These are phyloP conservation scores for Cajanus cajan DNA, from an alignment of 306 rosid species.

Conservation along the genomic window DNA sequence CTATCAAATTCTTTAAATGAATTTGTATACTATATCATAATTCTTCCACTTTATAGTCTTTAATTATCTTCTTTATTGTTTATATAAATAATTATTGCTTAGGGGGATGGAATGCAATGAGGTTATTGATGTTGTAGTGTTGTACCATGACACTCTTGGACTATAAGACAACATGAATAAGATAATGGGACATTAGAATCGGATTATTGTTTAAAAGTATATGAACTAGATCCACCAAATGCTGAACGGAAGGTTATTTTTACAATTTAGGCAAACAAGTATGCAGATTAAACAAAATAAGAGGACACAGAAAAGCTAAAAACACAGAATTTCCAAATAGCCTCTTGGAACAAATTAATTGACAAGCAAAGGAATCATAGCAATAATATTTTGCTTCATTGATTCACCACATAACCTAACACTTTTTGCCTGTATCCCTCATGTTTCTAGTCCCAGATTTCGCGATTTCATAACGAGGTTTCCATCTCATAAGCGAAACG, in stretches of 20 bases:
- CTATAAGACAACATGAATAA: not conserved
- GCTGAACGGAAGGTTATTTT: not conserved
- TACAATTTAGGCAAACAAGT: not conserved
- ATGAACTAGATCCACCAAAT: not conserved
- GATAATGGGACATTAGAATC: not conserved
- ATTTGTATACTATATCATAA: not conserved
- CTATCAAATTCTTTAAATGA: not conserved
- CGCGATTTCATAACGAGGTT: not conserved
- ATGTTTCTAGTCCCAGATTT: not conserved
- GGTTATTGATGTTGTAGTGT: not conserved
- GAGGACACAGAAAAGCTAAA: not conserved
- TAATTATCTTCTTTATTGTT: not conserved
- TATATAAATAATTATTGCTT: not conserved
- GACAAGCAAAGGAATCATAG: not conserved
- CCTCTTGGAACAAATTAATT: not conserved
- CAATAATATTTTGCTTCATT: not conserved
- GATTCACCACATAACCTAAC: not conserved
- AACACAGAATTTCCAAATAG: not conserved
- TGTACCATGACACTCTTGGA: not conserved
- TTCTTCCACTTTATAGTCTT: not conserved
- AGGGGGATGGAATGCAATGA: not conserved
- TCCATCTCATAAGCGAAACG: not conserved
- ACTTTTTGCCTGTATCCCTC: not conserved
- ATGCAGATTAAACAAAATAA: not conserved
- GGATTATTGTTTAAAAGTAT: not conserved